Evolutionary conservation across 2,329 filamentous ascomycete species (phyloP), one percentile per base, ranked within the genome.

Genomic region (Paecilomyces dactylethromorphus): DNA sequence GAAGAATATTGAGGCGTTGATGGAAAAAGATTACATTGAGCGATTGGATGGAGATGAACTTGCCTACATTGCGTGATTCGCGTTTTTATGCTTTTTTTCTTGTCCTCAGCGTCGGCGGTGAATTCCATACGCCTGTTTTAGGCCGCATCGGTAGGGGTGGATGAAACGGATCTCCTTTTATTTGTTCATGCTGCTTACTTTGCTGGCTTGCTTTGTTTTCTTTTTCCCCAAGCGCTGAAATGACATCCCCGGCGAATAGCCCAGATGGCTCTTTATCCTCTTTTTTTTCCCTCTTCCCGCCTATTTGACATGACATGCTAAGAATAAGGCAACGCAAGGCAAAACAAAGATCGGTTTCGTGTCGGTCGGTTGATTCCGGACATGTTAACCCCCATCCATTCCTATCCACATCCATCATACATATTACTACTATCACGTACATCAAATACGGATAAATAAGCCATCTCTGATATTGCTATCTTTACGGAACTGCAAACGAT

Each of bases 1-100:
- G 82, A 99, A 97, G 81, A 97, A 94, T 76, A 97, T 99, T 73
- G 94, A 99, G 77, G 96, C 96, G 64, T 83, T 99, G 49, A 87
- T 99, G 64, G 94, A 99, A 81, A 99, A 99, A 82, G 94, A 99
- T 76, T 99, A 99, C 70, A 85, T 99, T 54, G 94, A 99, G 81
- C 90, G 94, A 59, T 79, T 97, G 59, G 94, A 97, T 54, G 92
- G 91, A 57, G 94, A 97, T 70, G 92, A 97, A 72, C 84, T 99
- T 61, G 91, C 93, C 59, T 97, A 97, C 75, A 86, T 97, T 64
- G 93, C 93, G 68, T 97, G 84, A 84, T 62, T 35, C 24, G 26
- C 53, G n/a, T 56, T 32, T n/a, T 3, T 24, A 15, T 58, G 26
- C 15, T 24, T 31, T 54, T 31, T n/a, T 33, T 26, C 45, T 56